Conservation (phyloP, 139 green algal genomes). For the Coelastrella sp. region DNA sequence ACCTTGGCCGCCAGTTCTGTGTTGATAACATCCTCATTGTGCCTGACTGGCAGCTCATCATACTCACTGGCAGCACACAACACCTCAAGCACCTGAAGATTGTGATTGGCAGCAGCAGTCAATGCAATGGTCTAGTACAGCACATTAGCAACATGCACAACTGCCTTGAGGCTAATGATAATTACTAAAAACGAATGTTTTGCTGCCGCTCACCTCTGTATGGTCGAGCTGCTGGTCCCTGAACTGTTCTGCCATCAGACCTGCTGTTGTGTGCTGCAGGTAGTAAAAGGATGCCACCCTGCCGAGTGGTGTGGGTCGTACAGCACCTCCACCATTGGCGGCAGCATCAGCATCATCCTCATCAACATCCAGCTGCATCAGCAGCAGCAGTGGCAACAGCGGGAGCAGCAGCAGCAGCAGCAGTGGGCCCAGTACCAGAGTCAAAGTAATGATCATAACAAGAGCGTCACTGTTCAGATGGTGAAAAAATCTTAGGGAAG, state of each 20-base stretch:
- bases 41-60: constrained; percentile 96
- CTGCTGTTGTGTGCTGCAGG: constrained; percentile 90
- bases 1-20: constrained; percentile 72
- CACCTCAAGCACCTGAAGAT: constrained; percentile 71
- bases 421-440: not conserved
- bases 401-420: not conserved
- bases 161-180: no score
- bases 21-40: constrained; percentile 99
- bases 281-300: constrained; percentile 96
- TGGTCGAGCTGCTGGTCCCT: constrained; percentile 64
- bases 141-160: no score
- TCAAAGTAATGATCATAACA: not conserved
- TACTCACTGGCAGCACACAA: constrained; percentile 90
- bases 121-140: not conserved
- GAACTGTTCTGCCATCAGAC: constrained; percentile 76
- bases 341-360: not conserved
- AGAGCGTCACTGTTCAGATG: no score
- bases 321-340: constrained; percentile 64
- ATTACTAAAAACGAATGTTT: no score
- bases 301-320: constrained; percentile 75
- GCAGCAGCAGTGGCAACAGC: not conserved
- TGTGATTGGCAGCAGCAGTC: not conserved
- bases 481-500: no score
- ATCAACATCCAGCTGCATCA: constrained; percentile 13
- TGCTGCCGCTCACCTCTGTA: constrained; percentile 37